Percentiles rank a stretch among this genome's conserved stretches.
Evolutionary conservation across 2,329 filamentous ascomycete genomes (phyloP).

Genomic region (Endothia cerciana): DNA sequence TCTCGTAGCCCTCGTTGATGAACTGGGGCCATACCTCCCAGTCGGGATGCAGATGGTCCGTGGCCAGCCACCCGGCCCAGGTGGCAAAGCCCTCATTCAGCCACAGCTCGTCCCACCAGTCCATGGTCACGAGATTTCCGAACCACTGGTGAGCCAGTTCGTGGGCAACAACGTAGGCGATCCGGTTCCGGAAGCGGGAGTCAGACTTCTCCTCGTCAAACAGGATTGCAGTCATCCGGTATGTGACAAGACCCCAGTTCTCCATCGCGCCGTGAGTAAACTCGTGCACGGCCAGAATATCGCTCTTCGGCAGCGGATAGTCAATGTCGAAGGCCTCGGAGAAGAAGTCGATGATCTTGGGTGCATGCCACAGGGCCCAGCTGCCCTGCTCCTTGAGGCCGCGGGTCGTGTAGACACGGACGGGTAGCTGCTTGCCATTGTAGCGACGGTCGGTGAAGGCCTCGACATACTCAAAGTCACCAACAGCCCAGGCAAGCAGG

Average conservation of each 20-base stretch:
- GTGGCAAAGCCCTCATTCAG: constrained; percentile 98
- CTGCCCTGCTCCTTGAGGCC: constrained; percentile 92
- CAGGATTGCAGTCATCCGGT: constrained; percentile 92
- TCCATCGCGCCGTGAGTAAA: constrained; percentile 91
- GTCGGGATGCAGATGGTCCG: constrained; percentile 90
- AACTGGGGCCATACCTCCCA: constrained; percentile 99
- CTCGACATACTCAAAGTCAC: constrained; percentile 97
- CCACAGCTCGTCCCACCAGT: constrained; percentile 98
- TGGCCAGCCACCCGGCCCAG: constrained; percentile 94
- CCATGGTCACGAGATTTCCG: constrained; percentile 96
- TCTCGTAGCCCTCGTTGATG: constrained; percentile 91
- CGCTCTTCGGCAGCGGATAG: constrained; percentile 90
- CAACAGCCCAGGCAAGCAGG: constrained; percentile 89
- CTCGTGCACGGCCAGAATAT: constrained; percentile 89
- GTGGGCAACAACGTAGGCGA: constrained; percentile 98
- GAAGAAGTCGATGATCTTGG: constrained; percentile 94
- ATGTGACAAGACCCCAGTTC: constrained; percentile 96
- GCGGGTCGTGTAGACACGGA: constrained; percentile 92
- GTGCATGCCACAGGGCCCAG: constrained; percentile 88
- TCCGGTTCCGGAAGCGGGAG: constrained; percentile 85
- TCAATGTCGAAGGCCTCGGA: constrained; percentile 93
- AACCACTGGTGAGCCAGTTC: constrained; percentile 99
- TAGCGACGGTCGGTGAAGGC: constrained; percentile 88
- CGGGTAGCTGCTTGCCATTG: constrained; percentile 86
- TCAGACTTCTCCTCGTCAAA: constrained; percentile 94